phyloP scores from a whole-genome alignment of 2,329 filamentous ascomycete species.

The Shiraia bambusicola region DNA sequence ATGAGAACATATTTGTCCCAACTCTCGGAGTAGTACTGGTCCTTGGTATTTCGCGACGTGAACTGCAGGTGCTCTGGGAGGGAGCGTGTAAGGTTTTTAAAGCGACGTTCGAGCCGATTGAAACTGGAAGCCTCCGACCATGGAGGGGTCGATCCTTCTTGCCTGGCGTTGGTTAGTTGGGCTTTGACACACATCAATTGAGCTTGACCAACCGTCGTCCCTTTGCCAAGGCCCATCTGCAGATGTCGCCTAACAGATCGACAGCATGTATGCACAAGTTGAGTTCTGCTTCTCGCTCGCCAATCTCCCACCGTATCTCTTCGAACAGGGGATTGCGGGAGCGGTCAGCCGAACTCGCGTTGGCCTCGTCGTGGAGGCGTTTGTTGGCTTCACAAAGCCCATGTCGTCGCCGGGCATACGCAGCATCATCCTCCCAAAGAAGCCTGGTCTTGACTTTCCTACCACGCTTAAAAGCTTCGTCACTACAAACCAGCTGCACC shows the following conservation, averaged over 20 bases:
- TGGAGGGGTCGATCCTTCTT: conserved; percentile 55
- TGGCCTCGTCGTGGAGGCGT: conserved; percentile 4
- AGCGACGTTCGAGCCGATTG: conserved; percentile 53
- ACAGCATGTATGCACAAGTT: conserved; percentile 57
- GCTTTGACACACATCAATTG: neutral
- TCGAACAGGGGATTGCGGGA: conserved; percentile 21
- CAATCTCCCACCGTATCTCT: conserved; percentile 55
- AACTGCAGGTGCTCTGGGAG: conserved; percentile 61
- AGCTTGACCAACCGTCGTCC: conserved; percentile 51
- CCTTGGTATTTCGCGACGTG: conserved; percentile 63
- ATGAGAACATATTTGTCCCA: conserved; percentile 67
- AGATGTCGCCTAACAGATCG: conserved; percentile 58
- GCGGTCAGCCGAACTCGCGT: neutral
- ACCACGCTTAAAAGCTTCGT: conserved; percentile 64
- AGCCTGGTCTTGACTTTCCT: conserved; percentile 54
- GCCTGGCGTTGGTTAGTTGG: conserved; percentile 14
- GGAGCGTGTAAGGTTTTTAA: conserved; percentile 56
- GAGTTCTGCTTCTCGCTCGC: conserved; percentile 50
- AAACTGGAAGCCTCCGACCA: conserved; percentile 62
- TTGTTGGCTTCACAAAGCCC: conserved; percentile 5
- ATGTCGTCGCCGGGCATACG: conserved; percentile 16
- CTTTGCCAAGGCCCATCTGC: conserved; percentile 60
- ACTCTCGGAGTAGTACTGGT: conserved; percentile 64
- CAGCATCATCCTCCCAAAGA: conserved; percentile 19
- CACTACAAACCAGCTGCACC: conserved; percentile 68